Evolutionary conservation across 202 grass and related monocot species (phyloP).

Genomic region (Bolboschoenoplectus hybrid): DNA sequence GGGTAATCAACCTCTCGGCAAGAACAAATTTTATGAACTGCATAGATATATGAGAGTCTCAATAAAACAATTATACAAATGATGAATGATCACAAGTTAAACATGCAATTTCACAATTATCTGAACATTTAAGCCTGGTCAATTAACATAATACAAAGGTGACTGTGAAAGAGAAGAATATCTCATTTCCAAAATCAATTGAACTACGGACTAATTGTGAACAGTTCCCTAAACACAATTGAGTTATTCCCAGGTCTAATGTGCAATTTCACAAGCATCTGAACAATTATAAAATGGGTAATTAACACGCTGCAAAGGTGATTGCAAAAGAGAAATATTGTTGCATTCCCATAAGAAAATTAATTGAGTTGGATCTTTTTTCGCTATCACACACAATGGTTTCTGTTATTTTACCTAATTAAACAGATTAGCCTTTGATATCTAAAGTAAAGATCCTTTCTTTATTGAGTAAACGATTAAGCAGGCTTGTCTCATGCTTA

Average conservation of each 20-base stretch:
- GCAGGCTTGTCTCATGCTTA: not conserved
- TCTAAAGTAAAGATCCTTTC: not conserved
- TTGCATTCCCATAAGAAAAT: not conserved
- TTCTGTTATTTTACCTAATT: not conserved
- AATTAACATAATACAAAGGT: not conserved
- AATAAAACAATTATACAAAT: slow-evolving; percentile 5
- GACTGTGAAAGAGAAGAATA: not conserved
- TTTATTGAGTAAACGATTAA: not conserved
- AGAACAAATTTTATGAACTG: not conserved
- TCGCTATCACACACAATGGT: not conserved
- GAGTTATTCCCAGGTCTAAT: not conserved
- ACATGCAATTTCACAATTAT: not conserved
- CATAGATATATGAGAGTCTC: not conserved
- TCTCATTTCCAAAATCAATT: not conserved
- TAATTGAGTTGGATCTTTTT: not conserved
- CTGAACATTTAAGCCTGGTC: not conserved
- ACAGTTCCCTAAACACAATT: not conserved
- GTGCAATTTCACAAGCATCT: not conserved
- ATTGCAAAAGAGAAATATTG: not conserved
- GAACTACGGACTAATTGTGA: not conserved
- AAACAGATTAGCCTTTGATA: not conserved
- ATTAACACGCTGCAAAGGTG: not conserved
- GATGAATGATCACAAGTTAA: not conserved
- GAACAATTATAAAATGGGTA: not conserved
- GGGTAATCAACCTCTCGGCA: not conserved